These are phyloP conservation scores for Gossypium raimondii DNA, from an alignment of 345 rosid species.

Conservation along the genomic window DNA sequence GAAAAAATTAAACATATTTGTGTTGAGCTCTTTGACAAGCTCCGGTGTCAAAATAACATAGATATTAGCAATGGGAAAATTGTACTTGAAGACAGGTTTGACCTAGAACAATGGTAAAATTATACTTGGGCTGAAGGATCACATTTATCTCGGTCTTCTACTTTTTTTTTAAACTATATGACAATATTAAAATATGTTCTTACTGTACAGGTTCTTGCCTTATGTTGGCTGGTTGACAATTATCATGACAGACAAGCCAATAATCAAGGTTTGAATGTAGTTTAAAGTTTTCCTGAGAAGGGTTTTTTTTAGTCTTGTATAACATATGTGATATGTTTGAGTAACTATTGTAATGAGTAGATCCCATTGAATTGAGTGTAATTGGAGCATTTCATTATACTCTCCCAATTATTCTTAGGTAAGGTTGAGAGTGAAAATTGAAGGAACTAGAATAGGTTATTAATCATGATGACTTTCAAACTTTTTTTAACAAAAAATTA, in stretches of 20 bases:
- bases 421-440: no score
- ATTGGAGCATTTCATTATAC: no score
- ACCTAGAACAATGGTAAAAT: neutral
- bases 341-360: neutral
- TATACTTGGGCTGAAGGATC: no score
- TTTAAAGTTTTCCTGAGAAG: neutral
- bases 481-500: no score
- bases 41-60: neutral
- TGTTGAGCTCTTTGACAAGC: neutral
- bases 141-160: neutral
- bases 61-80: neutral
- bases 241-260: conserved; percentile 67
- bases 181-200: neutral
- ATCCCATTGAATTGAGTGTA: no score
- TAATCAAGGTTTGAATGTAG: conserved; percentile 53
- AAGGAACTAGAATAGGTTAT: no score
- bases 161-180: neutral
- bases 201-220: conserved; percentile 57
- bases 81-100: neutral
- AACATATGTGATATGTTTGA: neutral
- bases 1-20: neutral
- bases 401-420: no score
- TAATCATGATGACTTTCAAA: no score
- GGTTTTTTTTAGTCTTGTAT: neutral
- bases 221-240: conserved; percentile 78